Percentiles rank a stretch among this genome's conserved stretches.
phyloP scores from a whole-genome alignment of 257 asterid genomes.

The Anisodus acutangulus region DNA sequence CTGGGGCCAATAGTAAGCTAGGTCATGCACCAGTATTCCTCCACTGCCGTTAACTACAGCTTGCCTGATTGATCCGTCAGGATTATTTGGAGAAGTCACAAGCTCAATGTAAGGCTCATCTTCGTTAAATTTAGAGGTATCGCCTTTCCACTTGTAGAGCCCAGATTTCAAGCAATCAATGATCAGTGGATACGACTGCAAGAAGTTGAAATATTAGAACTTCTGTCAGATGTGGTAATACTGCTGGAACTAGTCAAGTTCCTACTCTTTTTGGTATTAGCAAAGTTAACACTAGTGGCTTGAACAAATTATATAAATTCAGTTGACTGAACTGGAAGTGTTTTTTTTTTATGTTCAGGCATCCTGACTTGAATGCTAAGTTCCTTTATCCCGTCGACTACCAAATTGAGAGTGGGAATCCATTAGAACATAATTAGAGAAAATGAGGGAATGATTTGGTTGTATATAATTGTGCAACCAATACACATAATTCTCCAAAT shows the following conservation, averaged over 20 bases:
- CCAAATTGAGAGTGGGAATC: no score
- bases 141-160: constrained; percentile 85
- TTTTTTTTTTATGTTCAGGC: no score
- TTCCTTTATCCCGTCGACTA: no score
- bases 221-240: not conserved
- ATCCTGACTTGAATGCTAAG: no score
- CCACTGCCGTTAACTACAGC: constrained; percentile 63
- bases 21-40: constrained; percentile 64
- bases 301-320: no score
- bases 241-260: not conserved
- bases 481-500: not conserved
- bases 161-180: constrained; percentile 81
- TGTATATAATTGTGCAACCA: not conserved
- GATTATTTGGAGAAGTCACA: constrained; percentile 92
- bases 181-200: constrained; percentile 85
- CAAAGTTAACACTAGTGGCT: no score
- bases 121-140: constrained; percentile 61
- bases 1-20: constrained; percentile 97
- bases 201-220: constrained; percentile 8
- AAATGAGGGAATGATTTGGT: not conserved
- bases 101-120: constrained; percentile 77
- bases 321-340: no score
- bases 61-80: constrained; percentile 76
- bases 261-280: not conserved
- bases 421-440: no score